A percentile compares a stretch with the other conserved stretches of the same genome.
Evolutionary conservation across 1,139 yeast species (phyloP).

Genomic region (Diutina neorugosa): DNA sequence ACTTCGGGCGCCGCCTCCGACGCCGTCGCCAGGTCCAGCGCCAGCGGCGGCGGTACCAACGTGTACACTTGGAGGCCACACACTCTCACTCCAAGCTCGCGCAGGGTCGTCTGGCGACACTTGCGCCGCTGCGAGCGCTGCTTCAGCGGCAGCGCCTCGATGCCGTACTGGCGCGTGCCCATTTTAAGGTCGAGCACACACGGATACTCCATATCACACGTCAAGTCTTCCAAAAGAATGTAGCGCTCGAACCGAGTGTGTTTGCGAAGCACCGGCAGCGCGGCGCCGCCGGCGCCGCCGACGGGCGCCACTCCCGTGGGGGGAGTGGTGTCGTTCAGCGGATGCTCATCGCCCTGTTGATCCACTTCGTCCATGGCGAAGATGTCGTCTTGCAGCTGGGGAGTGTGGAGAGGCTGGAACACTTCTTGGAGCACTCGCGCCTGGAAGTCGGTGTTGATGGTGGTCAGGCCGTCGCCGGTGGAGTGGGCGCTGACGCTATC

Average conservation of each 20-base stretch:
- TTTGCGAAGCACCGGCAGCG: slow-evolving; percentile 16
- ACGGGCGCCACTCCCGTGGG: background rate
- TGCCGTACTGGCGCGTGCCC: slow-evolving; percentile 99
- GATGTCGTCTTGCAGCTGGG: slow-evolving; percentile 14
- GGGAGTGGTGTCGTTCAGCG: background rate
- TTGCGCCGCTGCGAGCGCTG: slow-evolving; percentile 72
- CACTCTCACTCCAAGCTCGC: slow-evolving; percentile 75
- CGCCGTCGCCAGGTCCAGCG: background rate
- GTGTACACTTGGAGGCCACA: slow-evolving; percentile 95
- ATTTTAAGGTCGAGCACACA: slow-evolving; percentile 91
- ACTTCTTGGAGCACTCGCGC: slow-evolving; percentile 29
- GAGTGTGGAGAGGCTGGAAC: slow-evolving; percentile 16
- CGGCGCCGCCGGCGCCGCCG: slow-evolving; percentile 5
- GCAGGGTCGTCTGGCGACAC: slow-evolving; percentile 72
- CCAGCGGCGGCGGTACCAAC: background rate
- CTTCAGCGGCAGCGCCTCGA: slow-evolving; percentile 67
- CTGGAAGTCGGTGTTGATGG: slow-evolving; percentile 27
- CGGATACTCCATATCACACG: slow-evolving; percentile 70
- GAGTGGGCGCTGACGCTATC: slow-evolving; percentile 3
- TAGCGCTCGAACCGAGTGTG: slow-evolving; percentile 62
- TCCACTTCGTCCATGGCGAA: slow-evolving; percentile 23
- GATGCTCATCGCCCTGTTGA: slow-evolving; percentile 7
- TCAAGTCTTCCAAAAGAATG: slow-evolving; percentile 82
- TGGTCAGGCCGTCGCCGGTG: slow-evolving; percentile 19
- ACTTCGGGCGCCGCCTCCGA: slow-evolving; percentile 9